These are phyloP conservation scores for Hanseniaspora clermontiae DNA, from an alignment of 805 yeast genomes.

Conservation along the genomic window DNA sequence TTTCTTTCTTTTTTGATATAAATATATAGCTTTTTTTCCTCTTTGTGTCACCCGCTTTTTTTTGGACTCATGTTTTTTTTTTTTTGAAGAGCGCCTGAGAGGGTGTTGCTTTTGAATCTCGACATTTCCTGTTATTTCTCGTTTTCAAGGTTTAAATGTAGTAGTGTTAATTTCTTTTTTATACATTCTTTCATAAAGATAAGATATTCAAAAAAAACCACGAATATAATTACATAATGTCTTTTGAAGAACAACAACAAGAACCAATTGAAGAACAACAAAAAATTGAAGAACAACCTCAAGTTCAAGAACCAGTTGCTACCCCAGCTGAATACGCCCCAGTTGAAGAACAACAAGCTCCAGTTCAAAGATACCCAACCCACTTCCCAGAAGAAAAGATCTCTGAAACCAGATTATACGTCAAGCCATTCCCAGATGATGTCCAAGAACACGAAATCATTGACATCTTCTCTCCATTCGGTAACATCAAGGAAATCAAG, in stretches of 20 bases:
- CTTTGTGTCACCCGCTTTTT: no score
- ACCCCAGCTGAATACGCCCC: constrained; percentile 13
- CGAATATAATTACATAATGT: constrained; percentile 12
- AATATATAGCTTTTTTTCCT: no score
- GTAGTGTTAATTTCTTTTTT: no score
- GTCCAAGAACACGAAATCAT: constrained; percentile 47
- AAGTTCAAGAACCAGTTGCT: constrained; percentile 12
- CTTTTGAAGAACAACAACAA: constrained; percentile 16
- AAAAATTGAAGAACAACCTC: constrained; percentile 17
- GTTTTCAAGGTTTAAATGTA: no score
- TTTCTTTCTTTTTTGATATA: no score
- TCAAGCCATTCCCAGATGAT: constrained; percentile 51
- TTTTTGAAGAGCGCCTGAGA: no score
- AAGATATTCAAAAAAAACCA: not conserved
- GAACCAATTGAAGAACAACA: constrained; percentile 12
- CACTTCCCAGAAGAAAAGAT: constrained; percentile 27
- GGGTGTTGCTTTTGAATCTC: no score
- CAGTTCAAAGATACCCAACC: constrained; percentile 14
- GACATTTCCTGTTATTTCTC: no score
- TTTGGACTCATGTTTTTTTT: no score
- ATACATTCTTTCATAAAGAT: not conserved
- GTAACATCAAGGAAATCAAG: constrained; percentile 55
- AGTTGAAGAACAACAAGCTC: constrained; percentile 14
- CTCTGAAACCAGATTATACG: constrained; percentile 39
- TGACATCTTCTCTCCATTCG: constrained; percentile 54